Evolutionary conservation across 352 stramenopile species (phyloP).

Genomic region (Pythium myriotylum): DNA sequence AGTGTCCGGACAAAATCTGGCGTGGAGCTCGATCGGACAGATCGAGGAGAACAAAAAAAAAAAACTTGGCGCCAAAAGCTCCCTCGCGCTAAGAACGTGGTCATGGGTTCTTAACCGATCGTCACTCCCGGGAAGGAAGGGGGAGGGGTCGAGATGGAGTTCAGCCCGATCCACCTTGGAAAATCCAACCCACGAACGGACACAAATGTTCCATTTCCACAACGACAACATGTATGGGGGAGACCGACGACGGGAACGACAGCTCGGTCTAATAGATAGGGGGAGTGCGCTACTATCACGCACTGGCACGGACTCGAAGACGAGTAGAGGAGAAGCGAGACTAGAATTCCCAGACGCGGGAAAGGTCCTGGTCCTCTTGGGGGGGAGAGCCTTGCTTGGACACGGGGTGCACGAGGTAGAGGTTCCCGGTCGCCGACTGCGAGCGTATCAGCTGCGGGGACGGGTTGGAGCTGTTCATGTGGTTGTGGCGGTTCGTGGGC

Average conservation of each 20-base stretch:
- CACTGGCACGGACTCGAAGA: background rate
- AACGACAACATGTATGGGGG: background rate
- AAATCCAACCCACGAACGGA: too few species aligned
- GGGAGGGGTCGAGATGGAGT: too few species aligned
- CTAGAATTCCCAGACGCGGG: conserved; percentile 22
- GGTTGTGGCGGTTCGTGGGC: conserved; percentile 27
- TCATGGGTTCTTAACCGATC: too few species aligned
- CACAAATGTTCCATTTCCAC: too few species aligned
- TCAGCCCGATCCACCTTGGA: too few species aligned
- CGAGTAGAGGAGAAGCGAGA: background rate
- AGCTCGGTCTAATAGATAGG: background rate
- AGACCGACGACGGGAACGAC: background rate
- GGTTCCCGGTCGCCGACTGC: conserved; percentile 14
- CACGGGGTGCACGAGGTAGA: conserved; percentile 18
- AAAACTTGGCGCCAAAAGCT: too few species aligned
- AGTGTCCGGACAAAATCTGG: conserved; percentile 19
- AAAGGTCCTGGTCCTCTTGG: conserved; percentile 7
- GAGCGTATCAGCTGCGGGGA: background rate
- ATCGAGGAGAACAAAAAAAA: too few species aligned
- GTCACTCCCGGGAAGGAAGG: too few species aligned
- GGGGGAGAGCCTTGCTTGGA: background rate
- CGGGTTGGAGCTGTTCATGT: background rate
- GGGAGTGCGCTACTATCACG: background rate
- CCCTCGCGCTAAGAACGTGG: too few species aligned
- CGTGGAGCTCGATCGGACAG: conserved; percentile 1